Conservation (phyloP, 1,139 yeast genomes). For the Blastobotrys apis region DNA sequence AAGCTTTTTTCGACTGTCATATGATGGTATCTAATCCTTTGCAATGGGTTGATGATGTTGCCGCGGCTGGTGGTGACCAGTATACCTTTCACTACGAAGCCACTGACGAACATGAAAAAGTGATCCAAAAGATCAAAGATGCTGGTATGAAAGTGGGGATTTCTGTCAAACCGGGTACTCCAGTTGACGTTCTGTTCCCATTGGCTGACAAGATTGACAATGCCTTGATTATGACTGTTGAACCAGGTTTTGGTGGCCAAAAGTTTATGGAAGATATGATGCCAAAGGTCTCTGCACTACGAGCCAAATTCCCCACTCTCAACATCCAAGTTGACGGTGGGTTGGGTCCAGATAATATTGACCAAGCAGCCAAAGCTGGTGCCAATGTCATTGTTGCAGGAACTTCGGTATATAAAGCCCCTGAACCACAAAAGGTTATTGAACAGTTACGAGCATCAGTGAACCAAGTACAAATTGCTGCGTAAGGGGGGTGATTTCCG, state of each 20-base stretch:
- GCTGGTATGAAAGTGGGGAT: conserved; percentile 93
- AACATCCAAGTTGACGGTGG: conserved; percentile 98
- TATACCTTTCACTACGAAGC: conserved; percentile 97
- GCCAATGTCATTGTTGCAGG: conserved; percentile 99
- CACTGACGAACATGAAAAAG: conserved; percentile 68
- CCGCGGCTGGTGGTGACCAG: conserved; percentile 92
- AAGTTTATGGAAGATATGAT: conserved; percentile 93
- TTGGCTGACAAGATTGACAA: conserved; percentile 77
- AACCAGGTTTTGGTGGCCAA: conserved; percentile 99
- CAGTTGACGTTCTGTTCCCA: conserved; percentile 77
- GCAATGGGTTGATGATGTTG: conserved; percentile 91
- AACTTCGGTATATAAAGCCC: conserved; percentile 83
- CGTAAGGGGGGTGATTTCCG: neutral
- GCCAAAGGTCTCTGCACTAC: conserved; percentile 81
- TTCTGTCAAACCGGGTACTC: conserved; percentile 92
- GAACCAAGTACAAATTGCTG: neutral
- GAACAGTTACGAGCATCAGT: conserved; percentile 30
- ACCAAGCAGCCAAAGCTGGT: conserved; percentile 85
- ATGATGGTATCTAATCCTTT: conserved; percentile 98
- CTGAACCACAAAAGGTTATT: conserved; percentile 71
- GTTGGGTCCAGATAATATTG: conserved; percentile 76
- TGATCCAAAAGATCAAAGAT: conserved; percentile 69
- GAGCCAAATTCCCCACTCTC: conserved; percentile 68
- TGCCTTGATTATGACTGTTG: conserved; percentile 97
- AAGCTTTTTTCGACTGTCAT: conserved; percentile 92